Base-by-base conservation (phyloP, 768 basidiomycete genomes). In the Xerocomus brunneocitrinus region DNA sequence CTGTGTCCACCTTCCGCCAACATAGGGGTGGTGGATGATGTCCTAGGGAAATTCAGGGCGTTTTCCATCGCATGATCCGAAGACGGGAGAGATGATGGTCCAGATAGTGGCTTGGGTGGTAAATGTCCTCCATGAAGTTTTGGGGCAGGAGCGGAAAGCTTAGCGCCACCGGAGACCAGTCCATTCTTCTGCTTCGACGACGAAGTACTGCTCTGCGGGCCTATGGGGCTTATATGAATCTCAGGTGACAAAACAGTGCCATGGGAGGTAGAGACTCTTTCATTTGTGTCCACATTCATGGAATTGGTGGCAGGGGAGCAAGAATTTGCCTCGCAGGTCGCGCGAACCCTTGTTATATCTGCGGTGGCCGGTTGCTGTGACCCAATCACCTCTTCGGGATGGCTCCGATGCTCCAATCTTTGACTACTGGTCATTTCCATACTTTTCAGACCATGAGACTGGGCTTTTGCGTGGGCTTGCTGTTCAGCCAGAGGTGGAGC, bases 301-400 rank as follows among this genome's bases (percentile, higher is more conserved):
- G 24, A 4, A 9, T 24, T 25, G 3, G 13, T 31, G n/a, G 27
- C 50, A 32, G 48, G 12, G 7, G 47, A 6, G 14, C 27, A 10
- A 12, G 34, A 22, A 36, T 38, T 47, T n/a, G 49, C 47, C 41
- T 58, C 42, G 24, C 34, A 40, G 50, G 67, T 55, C 16, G 65
- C 61, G 31, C 56, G 61, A n/a, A 72, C 67, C 42, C 56, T 63
- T 12, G 60, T 51, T 6, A 64, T 61, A 43, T 73, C 67, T 8
- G 61, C 42, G 41, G 50, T 67, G 9, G 62, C 63, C 31, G 62
- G 71, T 39, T 60, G 65, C 54, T 72, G 73, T 14, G 22, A 49
- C 7, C 50, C 27, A 27, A 16, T 16, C 14, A 31, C 36, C 22
- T 43, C 49, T 47, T 47, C 42, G 2, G 45, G 14, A 47, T 34